Evolutionary conservation across 495 filamentous ascomycete genomes (phyloP), one percentile per base, ranked within the genome.

Genomic region (Trichoderma erinaceum): DNA sequence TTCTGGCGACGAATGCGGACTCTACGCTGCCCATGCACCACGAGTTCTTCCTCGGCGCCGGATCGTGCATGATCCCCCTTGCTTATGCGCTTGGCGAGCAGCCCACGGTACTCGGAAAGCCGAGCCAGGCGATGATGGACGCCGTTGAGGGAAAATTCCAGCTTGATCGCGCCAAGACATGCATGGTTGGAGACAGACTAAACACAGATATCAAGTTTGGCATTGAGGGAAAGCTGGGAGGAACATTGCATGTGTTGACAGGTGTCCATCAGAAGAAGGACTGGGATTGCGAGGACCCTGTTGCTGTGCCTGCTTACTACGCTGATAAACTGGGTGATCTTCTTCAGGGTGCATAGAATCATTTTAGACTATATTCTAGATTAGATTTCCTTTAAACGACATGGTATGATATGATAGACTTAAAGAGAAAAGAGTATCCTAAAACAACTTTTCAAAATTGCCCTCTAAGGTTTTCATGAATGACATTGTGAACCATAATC

Each of bases 111-210:
- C 77, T 97, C 58, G 95, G 95, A 12, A 99, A 99, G 78, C 96
- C 95, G 5, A 96, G 91, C 71, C 91, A 97, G 81, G 93, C 93
- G 13, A 98, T 99, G 95, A 97, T 99, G 95, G 93, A 97, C 79
- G 91, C 96, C 8, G 90, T 99, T 73, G 94, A 98, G 82, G 94
- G 94, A 41, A 97, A 94, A 78, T 97, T 97, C 75, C 81, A 85
- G 67, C 90, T 99, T 66, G 91, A 98, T 75, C 86, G 92, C 48
- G 87, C 81, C 61, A 87, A 86, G 65, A 88, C 96, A 2, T 98
- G 96, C 76, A 99, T 99, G 96, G 87, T 99, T 38, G 95, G 95
- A 5, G 95, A 99, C 78, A 85, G 95, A 50, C 82, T 95, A 64
- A 89, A 98, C 76, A 99, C 95, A 1, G 95, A 99, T 82, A 97